Evolutionary conservation across 495 filamentous ascomycete genomes (phyloP).

Genomic region (Podospora comata): DNA sequence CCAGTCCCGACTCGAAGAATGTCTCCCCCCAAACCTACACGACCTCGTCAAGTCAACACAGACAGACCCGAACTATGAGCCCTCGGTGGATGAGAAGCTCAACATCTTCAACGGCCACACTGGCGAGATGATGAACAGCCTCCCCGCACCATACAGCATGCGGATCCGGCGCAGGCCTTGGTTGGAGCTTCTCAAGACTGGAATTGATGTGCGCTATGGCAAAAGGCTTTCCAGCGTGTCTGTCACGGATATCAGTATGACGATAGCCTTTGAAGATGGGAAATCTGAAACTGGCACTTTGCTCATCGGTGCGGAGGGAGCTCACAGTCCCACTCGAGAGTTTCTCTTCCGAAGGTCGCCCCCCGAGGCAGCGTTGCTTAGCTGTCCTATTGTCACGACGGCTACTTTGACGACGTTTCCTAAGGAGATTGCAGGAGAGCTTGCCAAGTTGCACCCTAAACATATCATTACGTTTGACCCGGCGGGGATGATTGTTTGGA

Average conservation of each 20-base stretch:
- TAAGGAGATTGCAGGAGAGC: slow-evolving; percentile 23
- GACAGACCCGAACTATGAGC: no score
- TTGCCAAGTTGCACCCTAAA: slow-evolving; percentile 29
- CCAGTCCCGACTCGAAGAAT: no score
- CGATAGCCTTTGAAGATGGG: slow-evolving; percentile 41
- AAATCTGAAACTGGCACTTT: slow-evolving; percentile 34
- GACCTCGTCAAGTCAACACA: no score
- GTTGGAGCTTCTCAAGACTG: slow-evolving; percentile 37
- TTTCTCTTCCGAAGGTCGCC: slow-evolving; percentile 33
- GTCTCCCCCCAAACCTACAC: no score
- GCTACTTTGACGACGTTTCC: slow-evolving; percentile 17
- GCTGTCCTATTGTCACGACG: slow-evolving; percentile 17
- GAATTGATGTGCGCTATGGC: slow-evolving; percentile 39
- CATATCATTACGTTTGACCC: slow-evolving; percentile 33
- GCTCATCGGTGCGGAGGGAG: slow-evolving; percentile 45
- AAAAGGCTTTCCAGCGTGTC: slow-evolving; percentile 11
- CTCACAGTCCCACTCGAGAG: slow-evolving; percentile 39
- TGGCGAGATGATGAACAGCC: neutral
- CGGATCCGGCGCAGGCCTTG: slow-evolving; percentile 18
- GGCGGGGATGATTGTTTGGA: slow-evolving; percentile 25
- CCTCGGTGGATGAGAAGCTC: no score
- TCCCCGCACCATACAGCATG: slow-evolving; percentile 2
- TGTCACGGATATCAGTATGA: slow-evolving; percentile 23
- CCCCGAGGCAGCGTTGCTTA: slow-evolving; percentile 25
- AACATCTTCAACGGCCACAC: no score